Evolutionary conservation across 1,284 basidiomycete species (phyloP), one percentile per base, ranked within the genome.

Genomic region (Irpex sp.): DNA sequence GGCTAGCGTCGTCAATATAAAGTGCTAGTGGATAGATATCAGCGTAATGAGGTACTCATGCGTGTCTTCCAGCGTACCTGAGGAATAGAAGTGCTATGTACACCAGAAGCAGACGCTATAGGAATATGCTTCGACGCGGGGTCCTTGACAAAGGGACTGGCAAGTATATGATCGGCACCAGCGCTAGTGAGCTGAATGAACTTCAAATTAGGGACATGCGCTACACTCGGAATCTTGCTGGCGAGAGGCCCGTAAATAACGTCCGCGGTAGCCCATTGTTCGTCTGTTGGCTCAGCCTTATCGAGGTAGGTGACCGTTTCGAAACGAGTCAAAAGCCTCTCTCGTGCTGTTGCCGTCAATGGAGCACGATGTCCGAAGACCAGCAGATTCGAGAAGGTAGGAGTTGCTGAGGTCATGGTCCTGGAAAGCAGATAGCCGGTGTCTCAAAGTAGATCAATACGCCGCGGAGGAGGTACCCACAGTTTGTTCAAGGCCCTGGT

Each of bases 141-240:
- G 19, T 64, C 63, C 55, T 61, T 43, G 47, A 59, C 54, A 9
- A 64, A n/a, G 21, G 59, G 59, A 17, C 39, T 57, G 17, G 17
- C 55, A 3, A 61, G 36, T 19, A 64, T 21, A n/a, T 15, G 19
- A 6, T 64, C 63, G 3, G n/a, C 47, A 8, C 63, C 63, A 6
- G 59, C 59, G 17, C 63, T 64, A 3, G 11, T 21, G 17, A 64
- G 63, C 59, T 64, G 63, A 13, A 64, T 49, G 33, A 61, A 58
- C 33, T 49, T 39, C 36, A 64, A 39, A 4, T 47, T 57, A 11
- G 63, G 63, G 2, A 58, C 59, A 47, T 59, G 49, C 4, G n/a
- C 26, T 4, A 17, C 21, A 26, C 43, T 26, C 1, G n/a, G 21
- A 15, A 64, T 21, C 13, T 31, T 39, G 46, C 26, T n/a, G 9